These are phyloP conservation scores for Coemansia sp. DNA, from an alignment of 192 early-diverging fungal species.

Conservation along the genomic window DNA sequence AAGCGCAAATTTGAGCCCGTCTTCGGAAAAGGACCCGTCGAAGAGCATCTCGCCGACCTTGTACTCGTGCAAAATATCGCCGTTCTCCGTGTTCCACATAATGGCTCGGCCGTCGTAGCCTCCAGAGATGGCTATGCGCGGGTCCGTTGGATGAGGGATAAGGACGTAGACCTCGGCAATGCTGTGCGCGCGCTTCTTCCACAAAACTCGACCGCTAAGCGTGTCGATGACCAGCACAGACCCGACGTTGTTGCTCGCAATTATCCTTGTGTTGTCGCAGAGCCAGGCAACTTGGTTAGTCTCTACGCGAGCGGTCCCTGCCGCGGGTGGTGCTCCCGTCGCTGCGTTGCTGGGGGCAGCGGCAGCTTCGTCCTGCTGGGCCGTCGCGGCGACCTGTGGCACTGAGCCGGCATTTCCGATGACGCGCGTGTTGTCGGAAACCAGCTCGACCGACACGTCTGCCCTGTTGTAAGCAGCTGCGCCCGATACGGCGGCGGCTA, in stretches of 20 bases:
- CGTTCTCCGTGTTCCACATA: slow-evolving; percentile 72
- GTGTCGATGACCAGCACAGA: slow-evolving; percentile 68
- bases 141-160: slow-evolving; percentile 70
- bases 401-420: not conserved
- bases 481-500: not conserved
- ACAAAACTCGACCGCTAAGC: slow-evolving; percentile 56
- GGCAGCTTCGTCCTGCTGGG: not conserved
- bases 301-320: slow-evolving; percentile 29
- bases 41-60: slow-evolving; percentile 58
- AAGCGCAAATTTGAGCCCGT: slow-evolving; percentile 72
- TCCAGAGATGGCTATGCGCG: slow-evolving; percentile 69
- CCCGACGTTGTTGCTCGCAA: slow-evolving; percentile 68
- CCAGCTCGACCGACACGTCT: slow-evolving; percentile 6
- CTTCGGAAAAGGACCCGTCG: slow-evolving; percentile 70
- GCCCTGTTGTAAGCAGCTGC: not conserved
- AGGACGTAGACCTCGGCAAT: slow-evolving; percentile 66
- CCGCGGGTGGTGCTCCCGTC: not conserved
- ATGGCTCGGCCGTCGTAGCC: slow-evolving; percentile 80
- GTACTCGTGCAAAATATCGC: slow-evolving; percentile 56
- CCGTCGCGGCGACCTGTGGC: too few species aligned
- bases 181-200: slow-evolving; percentile 38
- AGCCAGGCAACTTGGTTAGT: slow-evolving; percentile 68
- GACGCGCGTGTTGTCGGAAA: slow-evolving; percentile 8
- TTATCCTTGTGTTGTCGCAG: slow-evolving; percentile 62
- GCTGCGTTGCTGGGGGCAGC: slow-evolving; percentile 1